Base-by-base conservation (phyloP, 192 early-diverging fungal species). In the Coemansia sp. region DNA sequence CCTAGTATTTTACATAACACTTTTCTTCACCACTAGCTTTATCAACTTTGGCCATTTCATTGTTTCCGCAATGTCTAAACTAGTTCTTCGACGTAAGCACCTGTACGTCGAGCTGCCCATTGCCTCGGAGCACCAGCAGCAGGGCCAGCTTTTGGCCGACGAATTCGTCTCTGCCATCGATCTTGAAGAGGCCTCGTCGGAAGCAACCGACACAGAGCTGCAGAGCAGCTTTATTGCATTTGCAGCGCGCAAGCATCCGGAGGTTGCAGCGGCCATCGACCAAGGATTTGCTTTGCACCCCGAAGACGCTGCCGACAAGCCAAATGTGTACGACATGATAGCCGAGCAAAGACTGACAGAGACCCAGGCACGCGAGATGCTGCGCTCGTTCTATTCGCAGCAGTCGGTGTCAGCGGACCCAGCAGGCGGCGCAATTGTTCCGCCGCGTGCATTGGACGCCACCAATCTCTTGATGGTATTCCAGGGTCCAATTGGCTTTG, bases 401-500 rank as follows among this genome's bases (percentile, higher is more conserved):
- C 39, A 42, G 39, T 16, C 39, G 39, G 39, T 42, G 39, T 42
- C 39, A 9, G 39, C 8, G 39, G 39, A 42, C 2, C 39, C 14
- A 16, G 14, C 39, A n/a, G n/a, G n/a, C 8, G 11, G 11, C 14
- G 11, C 39, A 42, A 42, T 42, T 42, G 39, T 42, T 42, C 2
- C 14, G 14, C 13, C 39, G 8, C 8, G 11, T 9, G 39, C 8
- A 3, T 42, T 42, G 39, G 39, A 42, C 39, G 39, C 39, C 39
- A 42, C 39, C 39, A 11, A 18, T 20, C 59, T 62, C 78, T 8
- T 93, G 66, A 90, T 90, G 57, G 84, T 95, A 54, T 97, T 97
- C 84, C 92, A 91, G 47, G 95, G 93, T 55, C 89, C 93, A 62
- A 87, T 92, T 28, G 91, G 90, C 58, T 88, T 89, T 49, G 85